Percentiles rank a stretch among this genome's conserved stretches.
Evolutionary conservation across 495 filamentous ascomycete species (phyloP).

Genomic region (Emericellopsis terricola): DNA sequence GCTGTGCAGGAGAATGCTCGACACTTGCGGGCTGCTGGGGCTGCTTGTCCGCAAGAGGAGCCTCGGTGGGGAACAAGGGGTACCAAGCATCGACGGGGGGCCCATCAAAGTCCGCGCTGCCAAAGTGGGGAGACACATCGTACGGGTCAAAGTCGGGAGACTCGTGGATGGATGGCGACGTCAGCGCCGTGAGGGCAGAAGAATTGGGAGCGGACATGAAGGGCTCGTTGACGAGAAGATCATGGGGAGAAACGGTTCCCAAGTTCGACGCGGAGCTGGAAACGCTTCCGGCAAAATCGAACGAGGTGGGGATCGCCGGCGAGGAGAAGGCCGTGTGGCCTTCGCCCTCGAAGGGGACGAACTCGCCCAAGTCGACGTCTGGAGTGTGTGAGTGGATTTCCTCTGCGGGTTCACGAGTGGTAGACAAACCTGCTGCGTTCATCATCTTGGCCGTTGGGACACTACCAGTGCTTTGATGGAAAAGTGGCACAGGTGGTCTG

Average conservation of each 20-base stretch:
- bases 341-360: slow-evolving; percentile 32
- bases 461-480: slow-evolving; percentile 28
- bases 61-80: slow-evolving; percentile 47
- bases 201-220: slow-evolving; percentile 65
- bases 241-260: slow-evolving; percentile 72
- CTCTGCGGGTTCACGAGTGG: slow-evolving; percentile 3
- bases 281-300: slow-evolving; percentile 23
- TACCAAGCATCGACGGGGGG: slow-evolving; percentile 30
- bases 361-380: slow-evolving; percentile 33
- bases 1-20: slow-evolving; percentile 24
- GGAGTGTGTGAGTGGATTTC: slow-evolving; percentile 20
- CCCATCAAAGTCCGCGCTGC: slow-evolving; percentile 26
- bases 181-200: slow-evolving; percentile 64
- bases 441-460: slow-evolving; percentile 24
- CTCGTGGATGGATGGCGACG: slow-evolving; percentile 62
- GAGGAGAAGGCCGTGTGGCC: slow-evolving; percentile 31
- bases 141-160: slow-evolving; percentile 55
- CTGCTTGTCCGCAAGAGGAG: slow-evolving; percentile 1
- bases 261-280: slow-evolving; percentile 26
- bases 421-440: slow-evolving; percentile 24
- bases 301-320: slow-evolving; percentile 26
- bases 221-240: slow-evolving; percentile 49
- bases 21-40: slow-evolving; percentile 8
- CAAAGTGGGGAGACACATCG: slow-evolving; percentile 59
- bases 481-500: slow-evolving; percentile 35